Base-by-base conservation (phyloP, 805 yeast genomes). In the Wickerhamia fluorescens region DNA sequence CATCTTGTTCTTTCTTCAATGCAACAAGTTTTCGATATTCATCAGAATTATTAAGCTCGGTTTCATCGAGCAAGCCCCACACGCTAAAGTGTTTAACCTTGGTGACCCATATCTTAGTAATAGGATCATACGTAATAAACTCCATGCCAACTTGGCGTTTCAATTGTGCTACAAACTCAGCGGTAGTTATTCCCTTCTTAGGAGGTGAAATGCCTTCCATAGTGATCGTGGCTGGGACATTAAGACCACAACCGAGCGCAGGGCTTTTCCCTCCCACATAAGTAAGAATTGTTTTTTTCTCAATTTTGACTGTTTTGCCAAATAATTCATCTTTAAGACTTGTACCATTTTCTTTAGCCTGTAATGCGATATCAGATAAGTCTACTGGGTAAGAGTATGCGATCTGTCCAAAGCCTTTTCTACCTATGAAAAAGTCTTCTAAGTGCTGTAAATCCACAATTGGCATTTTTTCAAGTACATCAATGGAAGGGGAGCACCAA, bases 1-100 rank as follows among this genome's bases (percentile, higher is more conserved):
- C 39, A 26, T 58, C 63, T 32, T 60, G 66, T 29, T 49, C 41
- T 29, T 58, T 45, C 30, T 58, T 56, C 31, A 56, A 31, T 9
- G 34, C 48, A 20, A 44, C 26, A 24, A 73, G 65, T 21, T 69
- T 71, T 6, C 40, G 35, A 8, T 31, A 23, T 13, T 37, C 28
- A 3, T 30, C 38, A 3, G 30, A 35, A 14, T 30, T 27, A 22
- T 41, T 45, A 11, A 38, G 40, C 9, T 62, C 77, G 14, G 68
- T 75, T 15, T 78, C 85, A 39, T 77, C 82, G 11, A 79, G 68
- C 21, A 92, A 56, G 5, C 97, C 97, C 96, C 96, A 92, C 5
- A 83, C 73, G 59, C 95, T 86, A 47, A 92, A 92, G 59, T 92
- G 98, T 41, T 81, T 76, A 6, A 88, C 96, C 42, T 66, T 72